Evolutionary conservation across 176 grass and related monocot species (phyloP).

Genomic region (Aegilops tauschii): DNA sequence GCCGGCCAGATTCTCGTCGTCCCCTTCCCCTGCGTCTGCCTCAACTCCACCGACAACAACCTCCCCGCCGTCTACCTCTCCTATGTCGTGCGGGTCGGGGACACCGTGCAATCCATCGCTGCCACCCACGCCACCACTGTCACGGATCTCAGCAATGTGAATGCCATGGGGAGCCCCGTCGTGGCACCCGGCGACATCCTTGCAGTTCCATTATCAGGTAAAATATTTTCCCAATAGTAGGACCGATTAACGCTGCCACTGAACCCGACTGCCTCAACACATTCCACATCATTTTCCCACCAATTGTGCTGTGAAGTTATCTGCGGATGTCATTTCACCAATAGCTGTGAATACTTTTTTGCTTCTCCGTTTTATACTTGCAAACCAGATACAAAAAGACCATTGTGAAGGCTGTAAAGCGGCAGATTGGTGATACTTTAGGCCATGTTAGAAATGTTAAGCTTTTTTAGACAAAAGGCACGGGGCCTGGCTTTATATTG

Average conservation of each 20-base stretch:
- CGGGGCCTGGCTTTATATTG: neutral
- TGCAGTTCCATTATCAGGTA: slow-evolving; percentile 80
- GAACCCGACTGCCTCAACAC: neutral
- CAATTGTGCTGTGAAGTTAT: neutral
- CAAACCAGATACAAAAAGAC: neutral
- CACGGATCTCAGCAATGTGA: slow-evolving; percentile 84
- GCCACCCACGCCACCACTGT: slow-evolving; percentile 58
- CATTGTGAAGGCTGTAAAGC: slow-evolving; percentile 3
- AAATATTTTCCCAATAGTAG: neutral
- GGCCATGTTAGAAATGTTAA: neutral
- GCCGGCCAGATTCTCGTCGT: slow-evolving; percentile 44
- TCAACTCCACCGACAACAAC: slow-evolving; percentile 82
- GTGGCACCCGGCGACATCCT: slow-evolving; percentile 77
- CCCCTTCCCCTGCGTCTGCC: slow-evolving; percentile 78
- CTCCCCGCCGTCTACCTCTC: slow-evolving; percentile 78
- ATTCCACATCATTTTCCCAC: neutral
- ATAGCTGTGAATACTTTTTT: neutral
- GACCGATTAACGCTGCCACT: neutral
- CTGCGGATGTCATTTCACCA: neutral
- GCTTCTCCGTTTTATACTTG: neutral
- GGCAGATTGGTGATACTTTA: neutral
- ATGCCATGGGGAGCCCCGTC: slow-evolving; percentile 71
- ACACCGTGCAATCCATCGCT: slow-evolving; percentile 57
- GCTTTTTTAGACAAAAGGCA: neutral
- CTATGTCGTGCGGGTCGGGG: slow-evolving; percentile 66